Evolutionary conservation across 257 asterid species (phyloP).

Genomic region (Linderniella brevidens): DNA sequence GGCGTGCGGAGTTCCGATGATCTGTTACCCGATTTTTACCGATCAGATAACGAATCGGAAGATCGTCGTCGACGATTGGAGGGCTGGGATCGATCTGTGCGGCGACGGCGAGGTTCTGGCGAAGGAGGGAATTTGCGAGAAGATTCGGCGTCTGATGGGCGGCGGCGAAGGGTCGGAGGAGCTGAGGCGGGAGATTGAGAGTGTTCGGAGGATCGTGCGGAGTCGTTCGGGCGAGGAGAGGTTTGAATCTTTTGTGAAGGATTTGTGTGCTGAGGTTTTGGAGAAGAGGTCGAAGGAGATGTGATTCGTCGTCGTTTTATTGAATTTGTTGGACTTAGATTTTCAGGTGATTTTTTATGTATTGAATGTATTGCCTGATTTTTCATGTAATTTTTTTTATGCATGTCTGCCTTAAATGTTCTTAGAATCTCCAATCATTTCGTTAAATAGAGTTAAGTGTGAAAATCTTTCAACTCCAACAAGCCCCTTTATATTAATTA

Average conservation of each 20-base stretch:
- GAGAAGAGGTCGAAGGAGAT: neutral
- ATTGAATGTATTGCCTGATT: too few species aligned
- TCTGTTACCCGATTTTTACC: slow-evolving; percentile 28
- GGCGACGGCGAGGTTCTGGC: slow-evolving; percentile 8
- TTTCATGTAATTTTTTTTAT: too few species aligned
- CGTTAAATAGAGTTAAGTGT: too few species aligned
- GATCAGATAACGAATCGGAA: slow-evolving; percentile 38
- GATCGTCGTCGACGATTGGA: slow-evolving; percentile 44
- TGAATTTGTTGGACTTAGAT: too few species aligned
- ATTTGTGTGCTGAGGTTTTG: slow-evolving; percentile 19
- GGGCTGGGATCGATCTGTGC: slow-evolving; percentile 32
- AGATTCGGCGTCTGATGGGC: slow-evolving; percentile 21
- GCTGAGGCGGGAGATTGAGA: slow-evolving; percentile 15
- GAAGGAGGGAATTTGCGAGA: slow-evolving; percentile 19
- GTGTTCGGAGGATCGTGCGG: slow-evolving; percentile 13
- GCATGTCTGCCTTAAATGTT: too few species aligned
- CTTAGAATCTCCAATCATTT: too few species aligned
- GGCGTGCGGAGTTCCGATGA: slow-evolving; percentile 26
- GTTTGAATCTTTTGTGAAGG: slow-evolving; percentile 20
- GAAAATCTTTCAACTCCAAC: too few species aligned
- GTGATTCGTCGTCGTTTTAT: too few species aligned
- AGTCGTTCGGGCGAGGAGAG: slow-evolving; percentile 16
- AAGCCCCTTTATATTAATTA: too few species aligned
- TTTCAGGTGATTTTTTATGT: too few species aligned
- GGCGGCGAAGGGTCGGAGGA: slow-evolving; percentile 15